A percentile compares a stretch with the other conserved stretches of the same genome.
phyloP scores from a whole-genome alignment of 345 rosid species.

The Boechera retrofracta region DNA sequence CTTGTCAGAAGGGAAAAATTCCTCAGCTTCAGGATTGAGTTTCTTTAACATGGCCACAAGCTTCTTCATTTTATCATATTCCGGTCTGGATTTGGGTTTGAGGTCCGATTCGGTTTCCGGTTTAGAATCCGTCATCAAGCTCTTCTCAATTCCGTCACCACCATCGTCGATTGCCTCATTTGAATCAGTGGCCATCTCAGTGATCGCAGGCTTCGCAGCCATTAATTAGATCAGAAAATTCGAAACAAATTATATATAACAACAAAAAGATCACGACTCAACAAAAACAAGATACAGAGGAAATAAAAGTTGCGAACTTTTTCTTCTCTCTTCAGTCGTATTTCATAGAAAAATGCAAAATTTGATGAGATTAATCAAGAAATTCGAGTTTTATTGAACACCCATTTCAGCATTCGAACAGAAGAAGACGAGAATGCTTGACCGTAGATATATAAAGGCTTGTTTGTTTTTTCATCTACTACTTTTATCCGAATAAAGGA shows the following conservation, averaged over 20 bases:
- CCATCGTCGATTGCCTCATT: conserved; percentile 12
- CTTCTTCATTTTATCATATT: conserved; percentile 49
- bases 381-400: conserved; percentile 7
- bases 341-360: background rate
- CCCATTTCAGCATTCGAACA: conserved; percentile 19
- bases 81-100: conserved; percentile 41
- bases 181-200: conserved; percentile 30
- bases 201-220: conserved; percentile 46
- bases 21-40: conserved; percentile 68
- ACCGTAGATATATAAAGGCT: background rate
- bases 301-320: conserved; percentile 25
- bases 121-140: conserved; percentile 46
- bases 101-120: conserved; percentile 49
- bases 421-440: conserved; percentile 15
- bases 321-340: background rate
- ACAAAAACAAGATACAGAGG: background rate
- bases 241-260: background rate
- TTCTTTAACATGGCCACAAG: conserved; percentile 67
- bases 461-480: too few species aligned
- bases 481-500: too few species aligned
- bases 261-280: conserved; percentile 16
- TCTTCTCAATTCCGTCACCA: conserved; percentile 28
- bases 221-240: conserved; percentile 38
- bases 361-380: conserved; percentile 8
- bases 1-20: conserved; percentile 61